phyloP scores from a whole-genome alignment of 1,284 basidiomycete species.

The Amylostereum chailletii region DNA sequence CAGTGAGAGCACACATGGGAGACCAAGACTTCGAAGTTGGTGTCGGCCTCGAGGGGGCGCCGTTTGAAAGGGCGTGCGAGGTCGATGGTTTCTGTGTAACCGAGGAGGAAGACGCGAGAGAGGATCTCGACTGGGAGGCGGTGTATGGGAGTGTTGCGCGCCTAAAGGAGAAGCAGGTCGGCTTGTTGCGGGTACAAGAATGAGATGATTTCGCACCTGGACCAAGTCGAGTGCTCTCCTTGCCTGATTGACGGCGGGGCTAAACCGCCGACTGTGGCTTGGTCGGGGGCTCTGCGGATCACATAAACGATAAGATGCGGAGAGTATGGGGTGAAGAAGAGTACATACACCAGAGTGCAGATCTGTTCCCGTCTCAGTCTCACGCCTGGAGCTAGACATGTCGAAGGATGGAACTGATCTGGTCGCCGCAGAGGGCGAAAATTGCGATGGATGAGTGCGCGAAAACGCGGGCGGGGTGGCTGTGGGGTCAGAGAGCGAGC shows the following conservation, averaged over 20 bases:
- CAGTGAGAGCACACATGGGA: background rate
- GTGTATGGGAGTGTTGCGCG: no score
- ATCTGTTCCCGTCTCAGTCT: no score
- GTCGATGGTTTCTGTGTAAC: slow-evolving; percentile 35
- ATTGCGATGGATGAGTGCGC: slow-evolving; percentile 13
- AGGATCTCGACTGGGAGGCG: slow-evolving; percentile 48
- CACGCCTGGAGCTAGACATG: no score
- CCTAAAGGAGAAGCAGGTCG: no score
- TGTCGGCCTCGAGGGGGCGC: slow-evolving; percentile 11
- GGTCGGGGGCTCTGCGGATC: background rate
- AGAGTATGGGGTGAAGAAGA: background rate
- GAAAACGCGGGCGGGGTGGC: no score
- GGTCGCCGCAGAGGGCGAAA: background rate
- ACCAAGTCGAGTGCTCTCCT: no score
- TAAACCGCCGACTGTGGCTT: background rate
- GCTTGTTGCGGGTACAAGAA: no score
- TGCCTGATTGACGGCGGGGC: no score
- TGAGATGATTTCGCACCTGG: no score
- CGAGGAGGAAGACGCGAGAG: slow-evolving; percentile 42
- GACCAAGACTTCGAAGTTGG: slow-evolving; percentile 38
- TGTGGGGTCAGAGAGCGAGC: no score
- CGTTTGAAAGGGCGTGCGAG: slow-evolving; percentile 24
- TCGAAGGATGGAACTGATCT: background rate
- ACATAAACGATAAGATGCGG: background rate
- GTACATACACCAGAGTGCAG: background rate